Base-by-base conservation (phyloP, 2,329 filamentous ascomycete genomes). In the Trichophyton rubrum region DNA sequence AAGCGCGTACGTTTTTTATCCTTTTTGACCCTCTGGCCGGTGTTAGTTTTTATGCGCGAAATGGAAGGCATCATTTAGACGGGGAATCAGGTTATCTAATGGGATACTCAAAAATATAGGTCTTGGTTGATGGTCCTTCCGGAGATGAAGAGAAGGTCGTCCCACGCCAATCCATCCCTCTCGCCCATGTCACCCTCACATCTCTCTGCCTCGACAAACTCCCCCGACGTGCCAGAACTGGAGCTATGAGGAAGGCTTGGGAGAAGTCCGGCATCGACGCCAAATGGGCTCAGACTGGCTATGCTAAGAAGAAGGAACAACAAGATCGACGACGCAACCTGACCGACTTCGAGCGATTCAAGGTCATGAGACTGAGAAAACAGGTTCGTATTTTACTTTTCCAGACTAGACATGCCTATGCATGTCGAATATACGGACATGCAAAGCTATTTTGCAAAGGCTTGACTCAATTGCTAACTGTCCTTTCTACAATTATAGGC, bases 311-410 rank as follows among this genome's bases (percentile, higher is more conserved):
- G 85, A 85, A 88, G 75, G 85, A 85, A 70, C 87, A 89, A 80
- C 83, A 84, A 72, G 83, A 89, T 79, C 88, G 89, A 82, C 88
- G 93, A 83, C 88, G 87, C 82, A 85, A 85, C 73, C 83, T 99
- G 69, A 95, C 87, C 80, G 93, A 99, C 85, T 99, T 99, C 77
- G 93, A 99, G 84, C 88, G 93, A 79, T 99, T 97, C 90, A 96
- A 99, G 89, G 93, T 97, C 73, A 84, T 97, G 85, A 87, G 92
- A 80, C 84, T 97, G 81, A 95, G 92, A 88, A 99, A 99, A 87
- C 91, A 96, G 87, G 89, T 91, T 76, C 69, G 83, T 81, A 60
- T 20, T 20, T 38, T 20, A 13, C 17, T 33, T 8, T 33, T 15
- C 22, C 33, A 5, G 3, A 1, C 30, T 20, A 20, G 8, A 38